Percentiles rank a stretch among this genome's conserved stretches.
Evolutionary conservation across 176 grass and related monocot genomes (phyloP).

Genomic region (Avena eriantha): DNA sequence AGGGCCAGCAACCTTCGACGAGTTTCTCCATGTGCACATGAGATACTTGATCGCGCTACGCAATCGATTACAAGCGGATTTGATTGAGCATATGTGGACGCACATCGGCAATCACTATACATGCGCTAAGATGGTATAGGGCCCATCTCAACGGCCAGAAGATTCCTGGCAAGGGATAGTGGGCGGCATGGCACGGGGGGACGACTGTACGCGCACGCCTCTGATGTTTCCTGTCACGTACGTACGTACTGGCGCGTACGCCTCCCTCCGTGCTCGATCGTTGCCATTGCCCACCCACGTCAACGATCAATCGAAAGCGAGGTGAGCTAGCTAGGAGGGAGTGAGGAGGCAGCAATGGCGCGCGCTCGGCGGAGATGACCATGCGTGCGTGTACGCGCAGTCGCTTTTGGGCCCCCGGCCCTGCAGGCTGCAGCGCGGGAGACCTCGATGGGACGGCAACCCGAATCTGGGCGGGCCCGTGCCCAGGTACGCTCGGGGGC

Average conservation of each 20-base stretch:
- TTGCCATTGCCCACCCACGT: too few species aligned
- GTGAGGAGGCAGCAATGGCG: background rate
- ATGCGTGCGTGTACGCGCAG: conserved; percentile 3
- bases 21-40: too few species aligned
- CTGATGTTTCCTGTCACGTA: background rate
- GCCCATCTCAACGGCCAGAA: background rate
- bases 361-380: background rate
- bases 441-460: conserved; percentile 33
- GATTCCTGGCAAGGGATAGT: conserved; percentile 17
- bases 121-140: background rate
- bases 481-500: conserved; percentile 30
- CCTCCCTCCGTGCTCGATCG: background rate
- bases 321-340: background rate
- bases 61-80: too few species aligned
- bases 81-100: too few species aligned
- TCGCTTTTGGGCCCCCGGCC: conserved; percentile 45
- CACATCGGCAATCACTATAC: too few species aligned
- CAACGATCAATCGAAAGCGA: background rate
- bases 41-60: too few species aligned
- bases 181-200: background rate
- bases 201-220: background rate
- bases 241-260: background rate
- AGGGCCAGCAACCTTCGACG: too few species aligned
- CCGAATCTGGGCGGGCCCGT: conserved; percentile 45
- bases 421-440: background rate